These are phyloP conservation scores for Lathyrus sativus DNA, from an alignment of 306 rosid genomes.

Conservation along the genomic window DNA sequence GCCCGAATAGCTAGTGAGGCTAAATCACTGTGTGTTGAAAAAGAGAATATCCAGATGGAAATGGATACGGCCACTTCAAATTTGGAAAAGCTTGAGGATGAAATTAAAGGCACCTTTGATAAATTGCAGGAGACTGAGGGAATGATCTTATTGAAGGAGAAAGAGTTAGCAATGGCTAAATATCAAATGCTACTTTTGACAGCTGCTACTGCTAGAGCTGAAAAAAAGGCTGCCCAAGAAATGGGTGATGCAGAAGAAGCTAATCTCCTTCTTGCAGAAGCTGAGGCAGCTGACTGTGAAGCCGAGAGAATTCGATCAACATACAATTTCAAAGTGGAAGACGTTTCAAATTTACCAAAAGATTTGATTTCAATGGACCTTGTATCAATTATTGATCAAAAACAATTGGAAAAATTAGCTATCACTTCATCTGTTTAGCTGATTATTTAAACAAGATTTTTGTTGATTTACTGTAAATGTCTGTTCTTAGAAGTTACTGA, in stretches of 20 bases:
- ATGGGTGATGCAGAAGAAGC: slow-evolving; percentile 79
- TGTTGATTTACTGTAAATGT: slow-evolving; percentile 24
- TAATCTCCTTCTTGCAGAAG: slow-evolving; percentile 72
- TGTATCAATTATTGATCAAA: slow-evolving; percentile 58
- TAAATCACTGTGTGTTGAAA: slow-evolving; percentile 63
- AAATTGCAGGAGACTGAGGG: slow-evolving; percentile 67
- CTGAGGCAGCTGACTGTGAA: slow-evolving; percentile 75
- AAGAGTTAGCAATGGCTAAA: slow-evolving; percentile 72
- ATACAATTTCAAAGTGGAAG: slow-evolving; percentile 57
- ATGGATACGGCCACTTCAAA: slow-evolving; percentile 51
- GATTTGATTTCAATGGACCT: slow-evolving; percentile 76
- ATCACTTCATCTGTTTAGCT: slow-evolving; percentile 35
- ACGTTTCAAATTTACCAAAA: slow-evolving; percentile 46
- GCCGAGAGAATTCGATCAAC: slow-evolving; percentile 63
- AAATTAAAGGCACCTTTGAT: slow-evolving; percentile 54
- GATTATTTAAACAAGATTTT: slow-evolving; percentile 28
- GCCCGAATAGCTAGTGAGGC: slow-evolving; percentile 80
- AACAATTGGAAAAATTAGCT: slow-evolving; percentile 71
- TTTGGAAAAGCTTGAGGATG: slow-evolving; percentile 71
- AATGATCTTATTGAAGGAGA: slow-evolving; percentile 63
- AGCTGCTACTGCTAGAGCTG: slow-evolving; percentile 70
- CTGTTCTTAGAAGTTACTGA: slow-evolving; percentile 22
- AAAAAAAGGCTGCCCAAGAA: slow-evolving; percentile 64
- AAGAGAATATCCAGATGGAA: slow-evolving; percentile 55
- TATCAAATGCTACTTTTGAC: slow-evolving; percentile 67